These are phyloP conservation scores for Saraca asoca DNA, from an alignment of 331 rosid species.

Conservation along the genomic window DNA sequence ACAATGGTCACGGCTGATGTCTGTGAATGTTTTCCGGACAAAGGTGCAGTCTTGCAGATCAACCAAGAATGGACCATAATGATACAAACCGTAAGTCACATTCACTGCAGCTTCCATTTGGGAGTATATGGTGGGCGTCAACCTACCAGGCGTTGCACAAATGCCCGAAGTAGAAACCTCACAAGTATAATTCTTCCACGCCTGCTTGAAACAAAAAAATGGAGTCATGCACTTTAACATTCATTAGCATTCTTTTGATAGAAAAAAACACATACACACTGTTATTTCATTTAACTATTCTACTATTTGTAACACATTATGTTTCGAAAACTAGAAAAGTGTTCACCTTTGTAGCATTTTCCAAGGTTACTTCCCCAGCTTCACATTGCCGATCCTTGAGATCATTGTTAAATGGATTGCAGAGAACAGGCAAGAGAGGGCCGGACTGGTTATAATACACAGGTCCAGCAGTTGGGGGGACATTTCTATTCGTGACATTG, in stretches of 20 bases:
- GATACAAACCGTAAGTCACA: constrained; percentile 60
- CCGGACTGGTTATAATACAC: constrained; percentile 65
- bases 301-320: not conserved
- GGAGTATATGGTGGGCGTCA: constrained; percentile 52
- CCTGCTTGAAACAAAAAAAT: constrained; percentile 49
- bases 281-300: not conserved
- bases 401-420: constrained; percentile 63
- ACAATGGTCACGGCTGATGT: constrained; percentile 50
- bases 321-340: not conserved
- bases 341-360: constrained; percentile 53
- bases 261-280: not conserved
- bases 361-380: constrained; percentile 48
- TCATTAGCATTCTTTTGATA: not conserved
- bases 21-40: constrained; percentile 53
- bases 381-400: constrained; percentile 46
- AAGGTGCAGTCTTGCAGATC: constrained; percentile 64
- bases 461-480: constrained; percentile 37
- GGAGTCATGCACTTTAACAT: not conserved
- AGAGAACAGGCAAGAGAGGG: constrained; percentile 57
- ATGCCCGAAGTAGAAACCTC: constrained; percentile 34
- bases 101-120: constrained; percentile 54
- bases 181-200: constrained; percentile 57
- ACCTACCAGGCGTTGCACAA: constrained; percentile 54
- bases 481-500: constrained; percentile 32
- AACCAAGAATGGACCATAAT: constrained; percentile 62